phyloP scores from a whole-genome alignment of 352 stramenopile genomes.

The Phytophthora chlamydospora region DNA sequence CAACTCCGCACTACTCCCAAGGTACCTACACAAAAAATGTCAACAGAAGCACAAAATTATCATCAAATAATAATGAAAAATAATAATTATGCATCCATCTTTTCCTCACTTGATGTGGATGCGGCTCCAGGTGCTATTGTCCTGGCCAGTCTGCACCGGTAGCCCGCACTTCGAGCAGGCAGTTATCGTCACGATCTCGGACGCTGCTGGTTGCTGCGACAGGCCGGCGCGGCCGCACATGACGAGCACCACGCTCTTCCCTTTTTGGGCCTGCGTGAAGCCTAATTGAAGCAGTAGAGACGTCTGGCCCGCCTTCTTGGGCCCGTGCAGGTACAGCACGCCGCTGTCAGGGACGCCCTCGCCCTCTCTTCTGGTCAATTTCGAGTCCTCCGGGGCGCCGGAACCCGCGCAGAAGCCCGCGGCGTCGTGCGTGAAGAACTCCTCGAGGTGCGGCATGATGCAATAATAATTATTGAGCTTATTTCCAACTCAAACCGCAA shows the following conservation, averaged over 20 bases:
- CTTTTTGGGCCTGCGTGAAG: constrained; percentile 55
- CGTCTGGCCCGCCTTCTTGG: constrained; percentile 41
- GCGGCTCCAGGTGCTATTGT: constrained; percentile 51
- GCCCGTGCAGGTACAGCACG: too few species aligned
- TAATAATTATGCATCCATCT: not conserved
- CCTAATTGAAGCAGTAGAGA: constrained; percentile 71
- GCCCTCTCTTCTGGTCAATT: constrained; percentile 3
- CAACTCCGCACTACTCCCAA: constrained; percentile 48
- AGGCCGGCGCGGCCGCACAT: constrained; percentile 40
- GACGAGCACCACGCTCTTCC: constrained; percentile 56
- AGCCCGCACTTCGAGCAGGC: constrained; percentile 48
- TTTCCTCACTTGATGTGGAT: constrained; percentile 68
- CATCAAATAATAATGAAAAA: constrained; percentile 1
- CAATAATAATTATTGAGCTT: too few species aligned
- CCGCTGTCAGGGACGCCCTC: not conserved
- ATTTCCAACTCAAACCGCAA: too few species aligned
- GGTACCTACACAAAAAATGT: constrained; percentile 43
- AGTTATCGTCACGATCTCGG: constrained; percentile 44
- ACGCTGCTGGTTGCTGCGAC: constrained; percentile 24
- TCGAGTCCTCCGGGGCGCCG: constrained; percentile 7
- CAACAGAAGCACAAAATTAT: constrained; percentile 3
- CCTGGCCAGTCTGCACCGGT: constrained; percentile 52
- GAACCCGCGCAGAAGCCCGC: constrained; percentile 24
- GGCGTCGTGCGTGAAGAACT: constrained; percentile 70
- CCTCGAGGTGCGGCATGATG: constrained; percentile 45